Evolutionary conservation across 2,329 filamentous ascomycete species (phyloP).

Genomic region (Penicillium sp.): DNA sequence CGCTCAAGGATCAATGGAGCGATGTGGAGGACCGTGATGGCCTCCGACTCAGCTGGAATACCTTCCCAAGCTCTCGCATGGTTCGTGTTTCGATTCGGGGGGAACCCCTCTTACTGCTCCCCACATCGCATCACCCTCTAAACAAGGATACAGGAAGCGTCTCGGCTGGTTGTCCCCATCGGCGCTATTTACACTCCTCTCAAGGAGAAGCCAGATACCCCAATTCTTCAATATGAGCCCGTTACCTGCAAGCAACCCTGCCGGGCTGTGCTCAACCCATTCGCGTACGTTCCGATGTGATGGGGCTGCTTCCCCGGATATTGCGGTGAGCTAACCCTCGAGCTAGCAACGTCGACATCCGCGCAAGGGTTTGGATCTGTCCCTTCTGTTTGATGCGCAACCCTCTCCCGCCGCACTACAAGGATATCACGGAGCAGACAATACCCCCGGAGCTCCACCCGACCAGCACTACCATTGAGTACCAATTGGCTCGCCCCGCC

Average conservation of each 20-base stretch:
- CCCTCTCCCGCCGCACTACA: constrained; percentile 66
- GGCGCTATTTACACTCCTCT: constrained; percentile 93
- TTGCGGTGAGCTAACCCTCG: constrained; percentile 26
- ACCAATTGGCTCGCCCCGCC: constrained; percentile 62
- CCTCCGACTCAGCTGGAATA: constrained; percentile 96
- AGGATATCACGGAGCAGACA: constrained; percentile 66
- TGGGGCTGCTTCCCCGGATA: constrained; percentile 4
- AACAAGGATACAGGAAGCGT: constrained; percentile 71
- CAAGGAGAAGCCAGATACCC: constrained; percentile 88
- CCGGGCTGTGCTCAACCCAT: constrained; percentile 93
- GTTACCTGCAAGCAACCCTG: constrained; percentile 96
- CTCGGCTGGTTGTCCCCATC: constrained; percentile 90
- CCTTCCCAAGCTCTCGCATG: constrained; percentile 97
- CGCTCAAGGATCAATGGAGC: constrained; percentile 92
- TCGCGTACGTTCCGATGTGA: constrained; percentile 66
- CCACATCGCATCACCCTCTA: constrained; percentile 24
- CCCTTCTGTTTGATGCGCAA: constrained; percentile 69
- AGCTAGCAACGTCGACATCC: constrained; percentile 63
- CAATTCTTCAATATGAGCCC: constrained; percentile 90
- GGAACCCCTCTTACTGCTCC: not conserved
- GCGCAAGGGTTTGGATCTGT: constrained; percentile 68
- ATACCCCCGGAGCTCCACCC: constrained; percentile 68
- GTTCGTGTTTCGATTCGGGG: constrained; percentile 51
- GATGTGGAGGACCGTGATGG: constrained; percentile 97
- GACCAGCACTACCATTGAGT: constrained; percentile 66